Conservation (phyloP, 768 basidiomycete genomes). For the Holtermanniella nyarrowii region DNA sequence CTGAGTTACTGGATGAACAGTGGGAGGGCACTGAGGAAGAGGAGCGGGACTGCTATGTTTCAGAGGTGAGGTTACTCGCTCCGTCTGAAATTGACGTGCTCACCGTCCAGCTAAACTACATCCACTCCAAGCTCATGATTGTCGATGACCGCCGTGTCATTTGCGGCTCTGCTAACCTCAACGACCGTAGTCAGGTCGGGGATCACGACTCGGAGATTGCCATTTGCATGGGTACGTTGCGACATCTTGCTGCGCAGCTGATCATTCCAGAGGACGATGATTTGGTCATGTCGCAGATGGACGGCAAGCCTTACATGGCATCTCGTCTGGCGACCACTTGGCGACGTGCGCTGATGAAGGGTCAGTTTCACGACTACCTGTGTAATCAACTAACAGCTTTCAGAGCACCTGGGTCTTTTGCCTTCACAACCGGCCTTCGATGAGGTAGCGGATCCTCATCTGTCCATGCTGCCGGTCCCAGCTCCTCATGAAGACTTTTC, state of each 20-base stretch:
- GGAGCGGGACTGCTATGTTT: constrained; percentile 64
- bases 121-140: constrained; percentile 60
- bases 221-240: constrained; percentile 52
- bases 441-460: constrained; percentile 41
- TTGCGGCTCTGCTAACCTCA: constrained; percentile 78
- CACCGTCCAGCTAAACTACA: constrained; percentile 44
- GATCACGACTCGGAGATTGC: constrained; percentile 94
- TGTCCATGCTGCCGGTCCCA: constrained; percentile 68
- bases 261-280: constrained; percentile 61
- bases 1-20: constrained; percentile 57
- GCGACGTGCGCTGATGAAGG: constrained; percentile 70
- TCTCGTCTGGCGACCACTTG: constrained; percentile 73
- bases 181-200: constrained; percentile 45
- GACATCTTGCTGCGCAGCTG: neutral
- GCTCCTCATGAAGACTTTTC: constrained; percentile 59
- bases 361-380: constrained; percentile 41
- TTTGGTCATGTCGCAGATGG: constrained; percentile 62
- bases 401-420: constrained; percentile 82
- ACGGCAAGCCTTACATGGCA: constrained; percentile 60
- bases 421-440: constrained; percentile 53
- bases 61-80: constrained; percentile 31
- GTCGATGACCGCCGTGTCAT: constrained; percentile 86
- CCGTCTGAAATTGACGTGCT: neutral
- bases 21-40: constrained; percentile 80
- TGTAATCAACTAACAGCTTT: neutral